A percentile compares a stretch with the other conserved stretches of the same genome.
Evolutionary conservation across 768 basidiomycete species (phyloP).

Genomic region (Boletus speciosus): DNA sequence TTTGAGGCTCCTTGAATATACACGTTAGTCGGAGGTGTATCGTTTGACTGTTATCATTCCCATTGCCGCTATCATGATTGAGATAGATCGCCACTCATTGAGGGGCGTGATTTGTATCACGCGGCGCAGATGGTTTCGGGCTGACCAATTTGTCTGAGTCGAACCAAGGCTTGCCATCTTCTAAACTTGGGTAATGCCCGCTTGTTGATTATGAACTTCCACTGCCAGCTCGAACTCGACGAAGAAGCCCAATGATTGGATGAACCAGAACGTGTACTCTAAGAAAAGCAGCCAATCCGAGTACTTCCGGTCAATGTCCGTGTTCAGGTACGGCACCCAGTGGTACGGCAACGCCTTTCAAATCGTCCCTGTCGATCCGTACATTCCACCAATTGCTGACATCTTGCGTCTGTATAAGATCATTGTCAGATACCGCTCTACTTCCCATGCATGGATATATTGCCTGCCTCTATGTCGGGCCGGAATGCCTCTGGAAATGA

Average conservation of each 20-base stretch:
- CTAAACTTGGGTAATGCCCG: too few relatives aligned
- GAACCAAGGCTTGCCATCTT: not conserved
- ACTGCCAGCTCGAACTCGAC: not conserved
- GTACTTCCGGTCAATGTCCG: not conserved
- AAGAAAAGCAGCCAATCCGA: not conserved
- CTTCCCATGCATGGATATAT: not conserved
- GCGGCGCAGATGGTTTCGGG: too few relatives aligned
- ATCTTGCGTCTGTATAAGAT: not conserved
- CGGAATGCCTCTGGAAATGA: not conserved
- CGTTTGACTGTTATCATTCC: too few relatives aligned
- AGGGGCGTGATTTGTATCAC: too few relatives aligned
- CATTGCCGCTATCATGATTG: too few relatives aligned
- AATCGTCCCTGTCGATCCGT: not conserved
- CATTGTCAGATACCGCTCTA: not conserved
- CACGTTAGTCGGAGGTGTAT: too few relatives aligned
- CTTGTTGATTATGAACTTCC: too few relatives aligned
- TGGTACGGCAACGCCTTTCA: not conserved
- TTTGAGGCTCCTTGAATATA: too few relatives aligned
- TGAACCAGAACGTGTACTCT: not conserved
- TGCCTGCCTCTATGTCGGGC: not conserved
- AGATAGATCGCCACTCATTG: too few relatives aligned
- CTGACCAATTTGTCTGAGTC: not conserved
- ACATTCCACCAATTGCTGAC: not conserved
- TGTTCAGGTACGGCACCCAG: not conserved
- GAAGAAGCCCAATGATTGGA: not conserved